Conservation (phyloP, 179 eudicot species). For the Beta macrorhiza region DNA sequence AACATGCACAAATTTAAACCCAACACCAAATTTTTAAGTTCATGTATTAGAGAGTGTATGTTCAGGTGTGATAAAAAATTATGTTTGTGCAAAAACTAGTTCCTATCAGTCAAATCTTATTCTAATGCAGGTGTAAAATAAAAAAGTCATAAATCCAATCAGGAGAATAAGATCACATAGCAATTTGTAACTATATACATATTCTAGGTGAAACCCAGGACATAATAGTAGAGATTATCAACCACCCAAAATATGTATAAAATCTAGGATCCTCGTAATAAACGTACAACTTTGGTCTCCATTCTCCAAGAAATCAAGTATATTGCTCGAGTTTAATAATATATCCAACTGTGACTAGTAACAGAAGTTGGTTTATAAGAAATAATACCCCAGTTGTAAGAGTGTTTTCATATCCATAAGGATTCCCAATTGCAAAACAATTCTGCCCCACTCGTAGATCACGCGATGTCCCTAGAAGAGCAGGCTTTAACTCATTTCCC, state of each 20-base stretch:
- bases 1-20: background rate
- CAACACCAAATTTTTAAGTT: background rate
- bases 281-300: background rate
- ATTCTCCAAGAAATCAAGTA: background rate
- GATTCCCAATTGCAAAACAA: slow-evolving; percentile 94
- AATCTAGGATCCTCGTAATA: background rate
- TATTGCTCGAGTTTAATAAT: background rate
- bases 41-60: background rate
- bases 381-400: slow-evolving; percentile 92
- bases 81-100: background rate
- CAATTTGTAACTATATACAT: background rate
- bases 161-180: background rate
- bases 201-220: too few relatives aligned
- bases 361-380: slow-evolving; percentile 3
- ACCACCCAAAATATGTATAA: background rate
- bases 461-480: slow-evolving; percentile 58
- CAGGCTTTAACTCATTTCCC: slow-evolving; percentile 65
- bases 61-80: background rate
- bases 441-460: slow-evolving; percentile 78
- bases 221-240: background rate
- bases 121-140: background rate
- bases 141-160: background rate
- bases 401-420: slow-evolving; percentile 89
- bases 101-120: background rate
- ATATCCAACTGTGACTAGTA: background rate